A percentile compares a stretch with the other conserved stretches of the same genome.
These are phyloP conservation scores for Hyaloscypha bicolor DNA, from an alignment of 495 filamentous ascomycete species.

Conservation along the genomic window DNA sequence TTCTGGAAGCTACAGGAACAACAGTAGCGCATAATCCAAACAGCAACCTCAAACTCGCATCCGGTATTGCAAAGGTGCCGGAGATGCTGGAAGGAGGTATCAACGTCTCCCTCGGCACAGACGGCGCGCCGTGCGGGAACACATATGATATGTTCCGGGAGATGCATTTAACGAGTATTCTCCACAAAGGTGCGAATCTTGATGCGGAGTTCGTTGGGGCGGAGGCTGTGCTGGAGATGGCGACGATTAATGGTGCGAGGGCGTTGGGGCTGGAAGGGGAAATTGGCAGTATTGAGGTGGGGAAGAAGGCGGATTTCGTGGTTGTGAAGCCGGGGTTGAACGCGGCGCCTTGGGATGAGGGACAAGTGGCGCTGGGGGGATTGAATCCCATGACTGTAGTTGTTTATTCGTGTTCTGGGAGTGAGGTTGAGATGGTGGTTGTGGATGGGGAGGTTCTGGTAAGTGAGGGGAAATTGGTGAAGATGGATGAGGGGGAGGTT, in stretches of 20 bases:
- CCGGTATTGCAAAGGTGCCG: conserved; percentile 25
- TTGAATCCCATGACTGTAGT: conserved; percentile 26
- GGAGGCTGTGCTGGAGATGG: conserved; percentile 28
- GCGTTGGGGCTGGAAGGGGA: conserved; percentile 49
- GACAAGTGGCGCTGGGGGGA: conserved; percentile 17
- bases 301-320: conserved; percentile 60
- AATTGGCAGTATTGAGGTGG: conserved; percentile 53
- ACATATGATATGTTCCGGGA: conserved; percentile 32
- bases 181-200: conserved; percentile 27
- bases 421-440: conserved; percentile 29
- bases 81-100: conserved; percentile 24
- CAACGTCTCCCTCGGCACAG: conserved; percentile 25
- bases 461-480: conserved; percentile 22
- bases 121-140: conserved; percentile 31
- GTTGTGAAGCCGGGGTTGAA: conserved; percentile 28
- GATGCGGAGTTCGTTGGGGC: conserved; percentile 19
- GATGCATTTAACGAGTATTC: conserved; percentile 30
- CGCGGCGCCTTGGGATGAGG: conserved; percentile 24
- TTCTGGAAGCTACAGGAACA: conserved; percentile 21
- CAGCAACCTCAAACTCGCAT: conserved; percentile 30
- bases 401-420: conserved; percentile 27
- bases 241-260: conserved; percentile 41
- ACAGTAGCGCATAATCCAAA: conserved; percentile 30
- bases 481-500: conserved; percentile 23
- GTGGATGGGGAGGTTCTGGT: conserved; percentile 28